These are phyloP conservation scores for Solanum arcanum DNA, from an alignment of 257 asterid species.

Conservation along the genomic window DNA sequence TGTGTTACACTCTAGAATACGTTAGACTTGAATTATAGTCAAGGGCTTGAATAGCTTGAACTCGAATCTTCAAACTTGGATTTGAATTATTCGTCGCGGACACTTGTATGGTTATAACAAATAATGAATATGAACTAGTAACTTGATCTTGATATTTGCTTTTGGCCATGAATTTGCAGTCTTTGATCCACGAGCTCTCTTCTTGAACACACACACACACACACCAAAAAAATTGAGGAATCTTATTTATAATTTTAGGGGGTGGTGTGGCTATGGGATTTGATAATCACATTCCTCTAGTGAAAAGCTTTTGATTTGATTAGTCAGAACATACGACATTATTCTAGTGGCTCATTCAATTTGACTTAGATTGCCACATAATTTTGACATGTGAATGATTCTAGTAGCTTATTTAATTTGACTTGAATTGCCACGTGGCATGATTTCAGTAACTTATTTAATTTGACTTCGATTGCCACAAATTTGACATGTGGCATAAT, in stretches of 20 bases:
- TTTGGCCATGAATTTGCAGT: neutral
- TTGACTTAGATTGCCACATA: too few relatives aligned
- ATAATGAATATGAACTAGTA: neutral
- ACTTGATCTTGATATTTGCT: too few relatives aligned
- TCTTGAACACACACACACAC: neutral
- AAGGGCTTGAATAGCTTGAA: neutral
- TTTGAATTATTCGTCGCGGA: neutral
- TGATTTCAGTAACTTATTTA: neutral
- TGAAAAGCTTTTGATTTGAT: neutral
- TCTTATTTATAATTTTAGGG: neutral
- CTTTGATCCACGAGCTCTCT: neutral
- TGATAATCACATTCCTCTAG: neutral
- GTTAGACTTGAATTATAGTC: neutral
- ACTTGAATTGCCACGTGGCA: neutral
- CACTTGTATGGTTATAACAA: neutral
- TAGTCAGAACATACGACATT: neutral
- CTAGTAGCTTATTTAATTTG: neutral
- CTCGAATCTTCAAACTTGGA: neutral
- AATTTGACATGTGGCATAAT: too few relatives aligned
- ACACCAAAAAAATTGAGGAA: too few relatives aligned
- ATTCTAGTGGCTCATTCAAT: neutral
- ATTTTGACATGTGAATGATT: neutral
- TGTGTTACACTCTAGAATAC: neutral
- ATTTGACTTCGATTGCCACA: neutral
- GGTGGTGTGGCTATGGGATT: neutral